Conservation (phyloP, 1,284 basidiomycete genomes). For the Leucocoprinus gongylophorus region DNA sequence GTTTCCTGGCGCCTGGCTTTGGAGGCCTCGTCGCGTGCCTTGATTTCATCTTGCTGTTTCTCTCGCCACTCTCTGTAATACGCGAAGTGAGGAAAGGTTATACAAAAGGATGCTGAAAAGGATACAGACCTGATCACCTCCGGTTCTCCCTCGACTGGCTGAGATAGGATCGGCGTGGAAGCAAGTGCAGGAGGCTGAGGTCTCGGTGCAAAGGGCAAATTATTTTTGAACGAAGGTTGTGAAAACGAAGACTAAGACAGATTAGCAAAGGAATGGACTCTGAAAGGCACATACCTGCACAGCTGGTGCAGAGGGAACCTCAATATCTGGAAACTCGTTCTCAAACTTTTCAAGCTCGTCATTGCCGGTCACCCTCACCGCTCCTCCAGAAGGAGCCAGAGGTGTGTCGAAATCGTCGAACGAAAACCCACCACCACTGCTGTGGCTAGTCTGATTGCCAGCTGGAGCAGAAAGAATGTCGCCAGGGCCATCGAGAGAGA, state of each 20-base stretch:
- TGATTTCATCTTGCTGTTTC: slow-evolving; percentile 83
- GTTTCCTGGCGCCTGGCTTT: slow-evolving; percentile 80
- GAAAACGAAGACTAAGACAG: slow-evolving; percentile 14
- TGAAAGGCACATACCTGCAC: background rate
- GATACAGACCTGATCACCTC: slow-evolving; percentile 73
- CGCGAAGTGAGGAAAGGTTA: background rate
- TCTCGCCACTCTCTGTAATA: slow-evolving; percentile 78
- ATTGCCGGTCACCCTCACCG: slow-evolving; percentile 77
- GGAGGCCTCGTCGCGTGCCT: slow-evolving; percentile 70
- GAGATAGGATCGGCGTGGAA: slow-evolving; percentile 66
- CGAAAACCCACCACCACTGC: slow-evolving; percentile 44
- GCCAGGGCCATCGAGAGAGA: slow-evolving; percentile 54
- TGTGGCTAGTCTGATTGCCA: slow-evolving; percentile 22
- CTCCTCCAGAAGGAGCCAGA: background rate
- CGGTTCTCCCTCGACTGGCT: slow-evolving; percentile 78
- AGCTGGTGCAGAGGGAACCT: slow-evolving; percentile 31
- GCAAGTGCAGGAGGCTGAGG: slow-evolving; percentile 64
- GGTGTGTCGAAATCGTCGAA: slow-evolving; percentile 53
- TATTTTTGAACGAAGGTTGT: slow-evolving; percentile 39
- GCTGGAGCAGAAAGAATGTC: slow-evolving; percentile 39
- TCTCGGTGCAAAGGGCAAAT: slow-evolving; percentile 58
- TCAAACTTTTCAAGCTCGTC: slow-evolving; percentile 90
- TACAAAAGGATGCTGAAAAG: background rate
- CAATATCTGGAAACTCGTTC: slow-evolving; percentile 85
- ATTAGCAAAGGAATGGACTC: background rate